Base-by-base conservation (phyloP, 176 grass and related monocot genomes). In the Secale cereale region DNA sequence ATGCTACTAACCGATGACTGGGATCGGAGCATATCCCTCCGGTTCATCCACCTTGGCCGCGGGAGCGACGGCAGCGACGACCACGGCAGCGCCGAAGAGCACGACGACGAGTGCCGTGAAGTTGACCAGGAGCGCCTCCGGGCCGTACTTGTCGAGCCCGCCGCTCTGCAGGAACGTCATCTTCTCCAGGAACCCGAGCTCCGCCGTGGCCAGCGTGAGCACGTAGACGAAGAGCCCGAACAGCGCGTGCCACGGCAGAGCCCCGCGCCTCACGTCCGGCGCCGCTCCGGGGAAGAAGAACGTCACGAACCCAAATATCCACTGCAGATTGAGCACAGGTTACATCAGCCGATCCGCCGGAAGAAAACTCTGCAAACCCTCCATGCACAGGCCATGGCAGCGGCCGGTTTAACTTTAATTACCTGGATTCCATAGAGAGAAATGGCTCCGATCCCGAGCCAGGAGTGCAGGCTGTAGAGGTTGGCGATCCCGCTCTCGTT, bases 391-490 rank as follows among this genome's bases (percentile, higher is more conserved):
- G 43, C 41, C 19, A 74, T 81, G 72, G 12, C 11, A 43, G 5
- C 27, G 3, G 52, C 2, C 52, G 52, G 19, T 57, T 22, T 22
- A 7, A n/a, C n/a, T n/a, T n/a, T n/a, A 57, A 2, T 64, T 82
- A 91, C 91, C 97, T 99, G 97, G 60, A 96, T 76, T 8, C 59
- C 83, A 45, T 99, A 96, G 0, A 96, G 76, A 28, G 79, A 79
- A 59, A 96, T 99, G 17, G 97, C 89, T 8, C 93, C 90, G 50
- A 99, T 81, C 17, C 97, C 97, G 62, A 99, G 87, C 91, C 97
- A 99, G 30, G 97, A 96, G 82, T 96, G 93, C 46, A 99, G 79
- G 79, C 93, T 99, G 86, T 99, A 99, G 43, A 94, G 80, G 91
- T 99, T 99, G 72, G 67, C 88, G 80, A 99, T 99, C 30, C 93